These are phyloP conservation scores for Capillidium heterosporum DNA, from an alignment of 371 early-diverging fungal species.

Conservation along the genomic window DNA sequence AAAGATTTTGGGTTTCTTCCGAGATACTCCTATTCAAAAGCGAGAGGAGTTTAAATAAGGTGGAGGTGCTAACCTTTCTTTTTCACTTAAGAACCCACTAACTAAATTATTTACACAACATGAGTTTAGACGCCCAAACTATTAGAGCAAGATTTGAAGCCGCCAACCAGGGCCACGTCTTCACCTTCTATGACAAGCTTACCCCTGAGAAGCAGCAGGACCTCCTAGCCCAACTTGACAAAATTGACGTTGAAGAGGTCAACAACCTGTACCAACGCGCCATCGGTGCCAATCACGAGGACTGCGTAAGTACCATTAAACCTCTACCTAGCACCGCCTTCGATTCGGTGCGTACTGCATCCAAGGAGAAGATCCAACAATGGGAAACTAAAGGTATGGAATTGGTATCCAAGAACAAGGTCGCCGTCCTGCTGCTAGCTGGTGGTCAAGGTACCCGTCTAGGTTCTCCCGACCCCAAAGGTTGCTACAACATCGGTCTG, in stretches of 20 bases:
- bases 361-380: conserved; percentile 27
- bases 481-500: conserved; percentile 78
- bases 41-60: too few relatives aligned
- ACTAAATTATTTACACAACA: too few relatives aligned
- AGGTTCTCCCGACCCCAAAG: conserved; percentile 76
- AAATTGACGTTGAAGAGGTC: conserved; percentile 58
- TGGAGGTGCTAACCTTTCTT: too few relatives aligned
- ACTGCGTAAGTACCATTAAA: conserved; percentile 27
- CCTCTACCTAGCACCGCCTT: conserved; percentile 61
- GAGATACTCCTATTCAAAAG: too few relatives aligned
- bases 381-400: conserved; percentile 62
- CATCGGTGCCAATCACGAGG: conserved; percentile 26
- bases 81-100: too few relatives aligned
- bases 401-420: conserved; percentile 66
- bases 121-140: neutral
- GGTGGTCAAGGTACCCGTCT: conserved; percentile 85
- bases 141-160: conserved; percentile 9
- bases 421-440: conserved; percentile 85
- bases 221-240: conserved; percentile 41
- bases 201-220: conserved; percentile 25
- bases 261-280: conserved; percentile 64
- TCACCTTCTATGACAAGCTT: conserved; percentile 58
- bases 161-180: conserved; percentile 81
- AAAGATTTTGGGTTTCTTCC: too few relatives aligned
- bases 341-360: conserved; percentile 45